Evolutionary conservation across 2,329 filamentous ascomycete genomes (phyloP).

Genomic region (Penicillium sp.): DNA sequence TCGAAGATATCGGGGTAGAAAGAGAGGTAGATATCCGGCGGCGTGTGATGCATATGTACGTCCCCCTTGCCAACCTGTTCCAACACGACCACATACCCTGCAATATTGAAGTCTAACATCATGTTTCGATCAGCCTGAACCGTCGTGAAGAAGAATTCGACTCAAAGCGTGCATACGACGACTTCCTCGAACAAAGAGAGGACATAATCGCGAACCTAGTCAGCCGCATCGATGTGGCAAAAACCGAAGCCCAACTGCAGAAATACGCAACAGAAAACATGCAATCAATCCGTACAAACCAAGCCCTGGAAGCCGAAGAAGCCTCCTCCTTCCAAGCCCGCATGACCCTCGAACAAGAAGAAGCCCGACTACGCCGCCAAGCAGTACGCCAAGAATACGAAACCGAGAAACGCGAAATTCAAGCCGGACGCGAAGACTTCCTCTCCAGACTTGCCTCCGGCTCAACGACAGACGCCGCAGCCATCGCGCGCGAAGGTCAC

Average conservation of each 20-base stretch:
- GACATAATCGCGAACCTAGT: conserved; percentile 86
- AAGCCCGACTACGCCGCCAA: conserved; percentile 61
- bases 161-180: conserved; percentile 77
- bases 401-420: conserved; percentile 64
- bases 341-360: conserved; percentile 63
- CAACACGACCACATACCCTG: neutral
- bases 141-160: conserved; percentile 89
- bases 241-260: conserved; percentile 59
- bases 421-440: conserved; percentile 65
- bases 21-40: conserved; percentile 89
- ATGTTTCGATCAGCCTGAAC: conserved; percentile 67
- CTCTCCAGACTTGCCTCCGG: conserved; percentile 67
- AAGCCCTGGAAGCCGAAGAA: conserved; percentile 49
- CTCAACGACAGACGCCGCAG: conserved; percentile 58
- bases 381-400: conserved; percentile 67
- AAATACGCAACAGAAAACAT: conserved; percentile 72
- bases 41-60: conserved; percentile 64
- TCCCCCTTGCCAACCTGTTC: neutral
- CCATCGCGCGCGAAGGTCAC: conserved; percentile 53
- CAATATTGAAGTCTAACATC: conserved; percentile 5
- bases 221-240: conserved; percentile 65
- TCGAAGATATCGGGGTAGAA: conserved; percentile 83
- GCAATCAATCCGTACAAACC: conserved; percentile 55
- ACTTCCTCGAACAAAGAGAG: conserved; percentile 93
- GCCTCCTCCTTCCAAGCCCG: conserved; percentile 47